These are phyloP conservation scores for Apiospora marii DNA, from an alignment of 2,329 filamentous ascomycete species.

Conservation along the genomic window DNA sequence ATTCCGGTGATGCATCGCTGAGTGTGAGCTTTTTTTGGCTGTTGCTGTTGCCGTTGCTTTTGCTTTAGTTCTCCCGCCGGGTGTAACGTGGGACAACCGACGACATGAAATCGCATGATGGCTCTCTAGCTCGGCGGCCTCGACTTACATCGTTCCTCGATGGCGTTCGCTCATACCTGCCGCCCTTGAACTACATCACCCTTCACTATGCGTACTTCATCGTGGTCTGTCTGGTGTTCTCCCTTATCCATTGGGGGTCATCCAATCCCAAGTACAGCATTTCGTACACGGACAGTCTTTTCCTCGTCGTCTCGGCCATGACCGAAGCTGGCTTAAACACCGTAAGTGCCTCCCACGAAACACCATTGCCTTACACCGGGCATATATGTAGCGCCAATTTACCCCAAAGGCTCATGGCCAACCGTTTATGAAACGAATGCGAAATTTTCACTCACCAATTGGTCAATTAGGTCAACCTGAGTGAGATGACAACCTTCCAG, in stretches of 20 bases:
- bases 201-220: conserved; percentile 75
- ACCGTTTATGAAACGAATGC: neutral
- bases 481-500: conserved; percentile 70
- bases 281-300: conserved; percentile 70
- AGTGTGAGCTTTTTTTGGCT: neutral
- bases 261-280: conserved; percentile 60
- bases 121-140: neutral
- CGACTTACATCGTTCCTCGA: conserved; percentile 22
- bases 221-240: conserved; percentile 59
- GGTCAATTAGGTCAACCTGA: conserved; percentile 58
- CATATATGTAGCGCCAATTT: neutral
- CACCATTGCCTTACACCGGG: neutral
- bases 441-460: neutral
- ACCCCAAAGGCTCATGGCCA: neutral
- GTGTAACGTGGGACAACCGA: neutral
- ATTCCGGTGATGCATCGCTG: conserved; percentile 5
- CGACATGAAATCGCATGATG: conserved; percentile 10
- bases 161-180: conserved; percentile 40
- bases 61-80: neutral
- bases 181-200: conserved; percentile 66
- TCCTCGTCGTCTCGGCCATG: conserved; percentile 71
- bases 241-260: conserved; percentile 67
- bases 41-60: neutral
- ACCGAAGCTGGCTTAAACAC: conserved; percentile 74
- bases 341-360: neutral